These are phyloP conservation scores for Neonothopanus nambi DNA, from an alignment of 1,284 basidiomycete species.

Conservation along the genomic window DNA sequence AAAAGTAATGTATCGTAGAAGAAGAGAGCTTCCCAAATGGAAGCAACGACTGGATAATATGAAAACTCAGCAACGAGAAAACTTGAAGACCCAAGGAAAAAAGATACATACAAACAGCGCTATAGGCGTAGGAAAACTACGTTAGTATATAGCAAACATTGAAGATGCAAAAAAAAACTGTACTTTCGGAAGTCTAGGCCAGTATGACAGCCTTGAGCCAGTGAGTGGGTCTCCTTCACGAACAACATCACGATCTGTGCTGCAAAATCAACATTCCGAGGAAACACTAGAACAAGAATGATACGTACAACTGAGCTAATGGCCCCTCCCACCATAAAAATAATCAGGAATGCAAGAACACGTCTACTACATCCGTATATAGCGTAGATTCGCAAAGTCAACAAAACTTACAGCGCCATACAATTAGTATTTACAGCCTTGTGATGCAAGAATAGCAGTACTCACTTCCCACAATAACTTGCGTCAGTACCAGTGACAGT, in stretches of 20 bases:
- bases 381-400: slow-evolving; percentile 3
- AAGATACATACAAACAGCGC: background rate
- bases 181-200: slow-evolving; percentile 6
- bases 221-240: background rate
- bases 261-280: background rate
- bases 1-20: background rate
- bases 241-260: background rate
- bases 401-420: background rate
- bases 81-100: too few relatives aligned
- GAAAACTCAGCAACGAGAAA: background rate
- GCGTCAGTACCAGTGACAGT: background rate
- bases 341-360: background rate
- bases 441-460: background rate
- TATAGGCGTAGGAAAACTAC: background rate
- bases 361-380: background rate
- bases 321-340: background rate
- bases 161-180: background rate
- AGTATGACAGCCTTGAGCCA: slow-evolving; percentile 1
- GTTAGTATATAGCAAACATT: background rate
- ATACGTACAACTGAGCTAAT: background rate
- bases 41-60: background rate
- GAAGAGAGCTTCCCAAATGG: slow-evolving; percentile 5
- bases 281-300: background rate
- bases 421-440: background rate
- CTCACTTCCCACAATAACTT: slow-evolving; percentile 1